phyloP scores from a whole-genome alignment of 2,329 filamentous ascomycete species.

The Rachicladosporium sp. region DNA sequence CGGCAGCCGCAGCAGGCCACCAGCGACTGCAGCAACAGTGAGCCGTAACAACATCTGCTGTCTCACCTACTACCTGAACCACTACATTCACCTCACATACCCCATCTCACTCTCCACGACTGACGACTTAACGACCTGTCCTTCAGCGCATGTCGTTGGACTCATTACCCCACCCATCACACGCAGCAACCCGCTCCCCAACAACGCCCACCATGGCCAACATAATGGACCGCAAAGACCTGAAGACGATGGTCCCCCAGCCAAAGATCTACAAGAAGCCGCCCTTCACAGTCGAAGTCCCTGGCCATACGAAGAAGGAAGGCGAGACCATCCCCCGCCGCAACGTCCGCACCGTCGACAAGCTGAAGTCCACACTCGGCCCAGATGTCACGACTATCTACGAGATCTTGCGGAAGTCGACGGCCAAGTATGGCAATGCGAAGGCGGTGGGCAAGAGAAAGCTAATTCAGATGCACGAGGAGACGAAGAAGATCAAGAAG shows the following conservation, averaged over 20 bases:
- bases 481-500: slow-evolving; percentile 85
- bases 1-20: too few species aligned
- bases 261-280: slow-evolving; percentile 46
- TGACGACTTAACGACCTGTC: too few species aligned
- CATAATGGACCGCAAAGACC: slow-evolving; percentile 16
- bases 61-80: too few species aligned
- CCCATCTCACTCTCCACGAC: too few species aligned
- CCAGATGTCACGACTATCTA: slow-evolving; percentile 64
- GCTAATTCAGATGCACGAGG: slow-evolving; percentile 64
- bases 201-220: slow-evolving; percentile 14
- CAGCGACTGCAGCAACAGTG: too few species aligned
- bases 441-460: slow-evolving; percentile 53
- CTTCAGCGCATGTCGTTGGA: slow-evolving; percentile 5
- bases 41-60: too few species aligned
- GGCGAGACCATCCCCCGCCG: slow-evolving; percentile 79
- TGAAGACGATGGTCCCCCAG: slow-evolving; percentile 37
- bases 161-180: slow-evolving; percentile 5
- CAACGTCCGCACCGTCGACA: slow-evolving; percentile 58
- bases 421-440: slow-evolving; percentile 42
- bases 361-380: slow-evolving; percentile 52
- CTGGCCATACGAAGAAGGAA: slow-evolving; percentile 54
- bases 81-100: too few species aligned
- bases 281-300: slow-evolving; percentile 62
- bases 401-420: slow-evolving; percentile 62
- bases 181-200: background rate